Conservation (phyloP, 768 basidiomycete genomes). For the Suillus decipiens region DNA sequence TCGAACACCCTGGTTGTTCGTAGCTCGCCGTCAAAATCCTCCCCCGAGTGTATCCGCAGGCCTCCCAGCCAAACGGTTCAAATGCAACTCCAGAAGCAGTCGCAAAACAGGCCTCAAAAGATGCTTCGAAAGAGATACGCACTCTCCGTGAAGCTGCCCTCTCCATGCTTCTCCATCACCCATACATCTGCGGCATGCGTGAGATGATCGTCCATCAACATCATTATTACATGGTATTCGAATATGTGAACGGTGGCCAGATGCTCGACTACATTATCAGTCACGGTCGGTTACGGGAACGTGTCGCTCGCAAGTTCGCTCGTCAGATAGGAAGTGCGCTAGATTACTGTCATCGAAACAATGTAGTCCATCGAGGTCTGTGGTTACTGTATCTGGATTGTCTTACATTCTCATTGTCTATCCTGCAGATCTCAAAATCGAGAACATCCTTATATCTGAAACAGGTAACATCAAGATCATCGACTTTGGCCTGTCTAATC, state of each 20-base stretch:
- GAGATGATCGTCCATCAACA: conserved; percentile 98
- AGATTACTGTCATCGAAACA: conserved; percentile 97
- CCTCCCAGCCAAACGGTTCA: conserved; percentile 49
- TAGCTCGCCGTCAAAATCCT: conserved; percentile 99
- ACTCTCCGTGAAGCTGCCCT: conserved; percentile 95
- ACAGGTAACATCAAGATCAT: conserved; percentile 99
- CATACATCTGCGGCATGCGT: conserved; percentile 99
- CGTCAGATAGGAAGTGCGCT: conserved; percentile 95
- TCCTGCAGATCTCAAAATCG: conserved; percentile 88
- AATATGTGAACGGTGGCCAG: conserved; percentile 98
- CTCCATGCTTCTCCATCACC: conserved; percentile 94
- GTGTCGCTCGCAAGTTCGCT: conserved; percentile 96
- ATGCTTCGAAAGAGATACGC: conserved; percentile 94
- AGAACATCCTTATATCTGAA: conserved; percentile 98
- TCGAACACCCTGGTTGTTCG: background rate
- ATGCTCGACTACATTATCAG: conserved; percentile 99
- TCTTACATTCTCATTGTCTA: conserved; percentile 9
- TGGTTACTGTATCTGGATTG: conserved; percentile 17
- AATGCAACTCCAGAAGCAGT: conserved; percentile 52
- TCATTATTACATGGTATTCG: conserved; percentile 99
- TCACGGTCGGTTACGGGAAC: conserved; percentile 92
- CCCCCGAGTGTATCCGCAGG: conserved; percentile 74
- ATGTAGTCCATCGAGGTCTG: conserved; percentile 91
- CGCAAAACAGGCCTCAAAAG: conserved; percentile 82
- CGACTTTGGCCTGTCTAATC: conserved; percentile 97